These are phyloP conservation scores for Hypoxylon intermedium DNA, from an alignment of 495 filamentous ascomycete genomes.

Conservation along the genomic window DNA sequence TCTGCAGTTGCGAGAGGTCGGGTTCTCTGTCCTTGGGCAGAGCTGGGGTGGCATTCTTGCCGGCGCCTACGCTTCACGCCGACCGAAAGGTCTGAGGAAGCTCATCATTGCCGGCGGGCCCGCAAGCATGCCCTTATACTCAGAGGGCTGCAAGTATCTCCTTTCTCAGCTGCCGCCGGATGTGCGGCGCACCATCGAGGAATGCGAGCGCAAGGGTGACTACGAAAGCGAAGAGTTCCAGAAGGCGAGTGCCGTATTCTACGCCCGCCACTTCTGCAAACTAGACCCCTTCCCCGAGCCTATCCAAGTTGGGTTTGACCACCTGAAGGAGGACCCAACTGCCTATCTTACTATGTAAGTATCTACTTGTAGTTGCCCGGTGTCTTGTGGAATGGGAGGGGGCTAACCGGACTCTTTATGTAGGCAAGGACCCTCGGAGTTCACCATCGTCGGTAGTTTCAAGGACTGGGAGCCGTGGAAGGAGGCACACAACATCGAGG, in stretches of 20 bases:
- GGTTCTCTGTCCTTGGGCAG: slow-evolving; percentile 55
- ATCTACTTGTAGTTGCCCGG: neutral
- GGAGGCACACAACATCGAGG: slow-evolving; percentile 49
- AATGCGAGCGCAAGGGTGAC: slow-evolving; percentile 32
- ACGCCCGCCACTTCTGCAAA: slow-evolving; percentile 49
- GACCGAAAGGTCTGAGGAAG: slow-evolving; percentile 18
- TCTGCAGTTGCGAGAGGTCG: slow-evolving; percentile 29
- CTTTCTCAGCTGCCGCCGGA: slow-evolving; percentile 25
- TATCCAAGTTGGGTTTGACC: slow-evolving; percentile 33
- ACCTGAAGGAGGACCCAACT: slow-evolving; percentile 51
- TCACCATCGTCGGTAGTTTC: slow-evolving; percentile 50
- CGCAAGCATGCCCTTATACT: slow-evolving; percentile 31
- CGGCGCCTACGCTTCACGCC: slow-evolving; percentile 40
- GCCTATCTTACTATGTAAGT: slow-evolving; percentile 55
- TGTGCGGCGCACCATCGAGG: slow-evolving; percentile 7
- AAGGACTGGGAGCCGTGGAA: slow-evolving; percentile 50
- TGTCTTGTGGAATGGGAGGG: no score
- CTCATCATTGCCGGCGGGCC: slow-evolving; percentile 28
- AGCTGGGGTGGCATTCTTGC: slow-evolving; percentile 61
- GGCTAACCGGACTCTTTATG: slow-evolving; percentile 15
- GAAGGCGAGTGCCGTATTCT: slow-evolving; percentile 48
- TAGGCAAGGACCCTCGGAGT: slow-evolving; percentile 57
- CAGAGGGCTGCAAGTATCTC: slow-evolving; percentile 16
- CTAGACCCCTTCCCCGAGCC: slow-evolving; percentile 48
- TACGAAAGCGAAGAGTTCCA: slow-evolving; percentile 51